phyloP scores from a whole-genome alignment of 257 asterid species.

The Leptodermis oblonga region DNA sequence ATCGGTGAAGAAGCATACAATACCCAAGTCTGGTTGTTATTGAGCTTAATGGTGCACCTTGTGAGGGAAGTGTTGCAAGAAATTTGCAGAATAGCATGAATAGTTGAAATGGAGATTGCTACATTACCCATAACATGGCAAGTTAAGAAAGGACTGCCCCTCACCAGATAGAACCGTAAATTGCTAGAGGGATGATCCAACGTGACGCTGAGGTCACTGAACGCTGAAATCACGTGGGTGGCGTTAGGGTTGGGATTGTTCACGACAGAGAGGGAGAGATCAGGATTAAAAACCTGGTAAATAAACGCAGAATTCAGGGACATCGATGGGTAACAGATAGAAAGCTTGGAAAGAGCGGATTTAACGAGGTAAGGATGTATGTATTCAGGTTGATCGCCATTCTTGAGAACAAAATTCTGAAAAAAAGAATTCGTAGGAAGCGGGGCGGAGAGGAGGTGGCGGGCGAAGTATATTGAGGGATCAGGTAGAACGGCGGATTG shows the following conservation, averaged over 20 bases:
- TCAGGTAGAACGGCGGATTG: constrained; percentile 82
- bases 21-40: constrained; percentile 78
- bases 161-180: constrained; percentile 66
- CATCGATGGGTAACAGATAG: constrained; percentile 65
- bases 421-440: constrained; percentile 87
- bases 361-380: constrained; percentile 72
- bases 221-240: constrained; percentile 56
- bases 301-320: constrained; percentile 51
- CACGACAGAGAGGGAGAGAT: constrained; percentile 50
- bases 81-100: constrained; percentile 67
- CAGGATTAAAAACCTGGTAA: constrained; percentile 57
- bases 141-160: constrained; percentile 88
- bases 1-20: constrained; percentile 71
- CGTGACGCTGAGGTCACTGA: constrained; percentile 70
- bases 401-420: constrained; percentile 72
- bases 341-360: constrained; percentile 53
- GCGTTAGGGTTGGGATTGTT: constrained; percentile 40
- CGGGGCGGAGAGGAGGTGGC: constrained; percentile 57
- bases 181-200: constrained; percentile 65
- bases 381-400: constrained; percentile 86
- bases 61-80: constrained; percentile 46
- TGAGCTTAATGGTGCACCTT: constrained; percentile 62
- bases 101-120: constrained; percentile 59
- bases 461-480: constrained; percentile 66
- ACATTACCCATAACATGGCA: constrained; percentile 37